Conservation (phyloP, 306 rosid genomes). For the Ammopiptanthus mongolicus region DNA sequence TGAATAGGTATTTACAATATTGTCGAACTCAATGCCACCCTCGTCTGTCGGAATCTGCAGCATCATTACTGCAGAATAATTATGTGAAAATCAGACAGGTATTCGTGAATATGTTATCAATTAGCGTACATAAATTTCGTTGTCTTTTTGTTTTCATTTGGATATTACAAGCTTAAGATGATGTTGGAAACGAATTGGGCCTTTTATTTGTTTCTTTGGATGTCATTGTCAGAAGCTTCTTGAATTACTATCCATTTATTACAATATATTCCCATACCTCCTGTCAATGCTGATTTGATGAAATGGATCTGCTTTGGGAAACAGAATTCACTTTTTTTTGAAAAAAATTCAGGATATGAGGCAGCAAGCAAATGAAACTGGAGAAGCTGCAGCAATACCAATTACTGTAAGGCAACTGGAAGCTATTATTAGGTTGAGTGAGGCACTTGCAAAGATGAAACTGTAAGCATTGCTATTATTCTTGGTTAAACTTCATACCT, state of each 20-base stretch:
- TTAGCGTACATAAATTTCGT: constrained; percentile 6
- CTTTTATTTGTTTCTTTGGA: not conserved
- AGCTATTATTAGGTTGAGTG: constrained; percentile 92
- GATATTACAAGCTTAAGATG: constrained; percentile 1
- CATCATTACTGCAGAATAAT: constrained; percentile 59
- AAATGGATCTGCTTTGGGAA: not conserved
- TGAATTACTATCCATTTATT: not conserved
- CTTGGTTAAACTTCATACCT: not conserved
- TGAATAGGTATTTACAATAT: constrained; percentile 77
- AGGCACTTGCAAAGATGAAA: constrained; percentile 95
- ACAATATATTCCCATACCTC: not conserved
- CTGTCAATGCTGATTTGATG: not conserved
- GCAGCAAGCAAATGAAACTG: constrained; percentile 91
- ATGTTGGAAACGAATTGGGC: not conserved
- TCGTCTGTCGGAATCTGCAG: constrained; percentile 79
- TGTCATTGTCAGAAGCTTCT: not conserved
- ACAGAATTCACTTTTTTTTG: not conserved
- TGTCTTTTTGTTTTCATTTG: constrained; percentile 1
- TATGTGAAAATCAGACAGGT: constrained; percentile 99
- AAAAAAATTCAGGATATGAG: constrained; percentile 76
- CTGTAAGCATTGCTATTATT: constrained; percentile 51
- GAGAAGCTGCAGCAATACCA: constrained; percentile 86
- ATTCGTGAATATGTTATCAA: constrained; percentile 16
- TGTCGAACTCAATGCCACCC: constrained; percentile 80
- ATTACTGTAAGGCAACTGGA: constrained; percentile 97